Base-by-base conservation (phyloP, 2,329 filamentous ascomycete species). In the Apiospora rasikravindrae region DNA sequence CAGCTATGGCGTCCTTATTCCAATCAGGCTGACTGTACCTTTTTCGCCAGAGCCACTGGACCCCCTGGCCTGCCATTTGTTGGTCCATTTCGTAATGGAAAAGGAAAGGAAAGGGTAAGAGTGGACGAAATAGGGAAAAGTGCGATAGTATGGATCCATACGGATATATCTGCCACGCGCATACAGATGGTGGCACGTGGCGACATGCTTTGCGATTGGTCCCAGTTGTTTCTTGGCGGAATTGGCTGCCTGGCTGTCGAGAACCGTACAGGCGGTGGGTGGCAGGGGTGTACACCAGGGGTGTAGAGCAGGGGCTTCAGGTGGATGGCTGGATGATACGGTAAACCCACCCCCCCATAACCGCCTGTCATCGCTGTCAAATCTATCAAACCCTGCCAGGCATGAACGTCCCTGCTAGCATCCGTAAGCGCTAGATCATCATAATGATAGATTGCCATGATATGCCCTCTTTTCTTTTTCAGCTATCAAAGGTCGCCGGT, bases 341-440 rank as follows among this genome's bases (percentile, higher is more conserved):
- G 40, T 4, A 57, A 16, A 29, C 29, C 26, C 26, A 29, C 13
- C 24, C 26, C 16, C 33, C 57, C 57, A 22, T 64, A 22, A 64
- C 40, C 33, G 57, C 57, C 33, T 64, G 33, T 40, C 33, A 37
- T n/a, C 10, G 33, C 19, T 64, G 33, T 64, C 33, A 64, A 64
- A 64, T 40, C 33, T 40, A 13, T 6, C 33, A n/a, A 22, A 5
- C 22, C 33, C 10, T 64, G 22, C 14, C 19, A 13, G 3, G 4
- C 2, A 6, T 14, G 10, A 61, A 8, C 29, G 37, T 40, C 19
- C 33, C 19, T 64, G 33, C 22, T 7, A 4, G 10, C 10, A 40
- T n/a, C 33, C 40, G 33, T 64, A 33, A 64, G 57, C 57, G 33
- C 57, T 64, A 40, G 33, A 64, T 64, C 33, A 64, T 40, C 33